Percentiles rank a stretch among this genome's conserved stretches.
Evolutionary conservation across 2,329 filamentous ascomycete species (phyloP).

Genomic region (Aspergillus calidoustus): DNA sequence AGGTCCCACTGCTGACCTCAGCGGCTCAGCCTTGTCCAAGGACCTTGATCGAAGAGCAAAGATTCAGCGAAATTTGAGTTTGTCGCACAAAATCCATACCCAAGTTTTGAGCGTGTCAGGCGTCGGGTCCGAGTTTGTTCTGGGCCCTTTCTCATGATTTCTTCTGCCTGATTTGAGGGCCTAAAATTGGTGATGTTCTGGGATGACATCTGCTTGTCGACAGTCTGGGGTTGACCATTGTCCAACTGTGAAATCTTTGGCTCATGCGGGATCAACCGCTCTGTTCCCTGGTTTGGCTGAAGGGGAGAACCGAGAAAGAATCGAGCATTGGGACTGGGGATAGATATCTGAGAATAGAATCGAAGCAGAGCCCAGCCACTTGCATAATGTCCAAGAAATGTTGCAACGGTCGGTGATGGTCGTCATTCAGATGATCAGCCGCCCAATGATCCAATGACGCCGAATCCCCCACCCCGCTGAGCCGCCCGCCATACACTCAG

Average conservation of each 20-base stretch:
- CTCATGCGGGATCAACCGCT: constrained; percentile 23
- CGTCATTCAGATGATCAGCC: constrained; percentile 19
- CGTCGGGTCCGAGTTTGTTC: not conserved
- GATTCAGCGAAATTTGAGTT: not conserved
- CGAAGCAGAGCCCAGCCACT: constrained; percentile 3
- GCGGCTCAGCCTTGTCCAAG: not conserved
- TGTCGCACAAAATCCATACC: not conserved
- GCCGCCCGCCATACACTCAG: constrained; percentile 19
- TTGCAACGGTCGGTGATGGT: not conserved
- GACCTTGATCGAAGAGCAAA: not conserved
- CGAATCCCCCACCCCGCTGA: constrained; percentile 29
- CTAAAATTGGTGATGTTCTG: not conserved
- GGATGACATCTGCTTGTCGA: not conserved
- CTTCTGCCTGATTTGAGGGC: not conserved
- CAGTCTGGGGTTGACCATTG: too few species aligned
- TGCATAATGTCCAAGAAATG: constrained; percentile 1
- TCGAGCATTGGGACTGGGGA: not conserved
- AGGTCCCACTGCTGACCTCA: not conserved
- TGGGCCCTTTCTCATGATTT: not conserved
- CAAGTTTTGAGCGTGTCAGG: not conserved
- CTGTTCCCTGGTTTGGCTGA: constrained; percentile 14
- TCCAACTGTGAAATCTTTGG: constrained; percentile 9
- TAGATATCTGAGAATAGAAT: not conserved
- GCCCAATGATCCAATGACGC: constrained; percentile 24
- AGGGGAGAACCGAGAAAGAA: not conserved